These are phyloP conservation scores for Spiromastix sp. DNA, from an alignment of 2,329 filamentous ascomycete genomes.

Conservation along the genomic window DNA sequence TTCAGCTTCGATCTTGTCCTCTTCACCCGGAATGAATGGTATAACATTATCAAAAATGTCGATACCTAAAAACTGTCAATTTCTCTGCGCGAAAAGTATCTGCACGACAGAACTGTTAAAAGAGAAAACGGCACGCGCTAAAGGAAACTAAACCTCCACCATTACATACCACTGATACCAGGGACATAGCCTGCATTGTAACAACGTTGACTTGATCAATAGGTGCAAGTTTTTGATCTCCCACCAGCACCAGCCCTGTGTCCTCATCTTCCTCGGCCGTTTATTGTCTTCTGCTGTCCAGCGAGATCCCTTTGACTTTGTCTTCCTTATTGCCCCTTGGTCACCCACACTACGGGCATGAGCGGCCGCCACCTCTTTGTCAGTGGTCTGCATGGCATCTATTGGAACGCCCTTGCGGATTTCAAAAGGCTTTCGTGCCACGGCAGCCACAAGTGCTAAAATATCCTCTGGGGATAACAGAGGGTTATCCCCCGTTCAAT, in stretches of 20 bases:
- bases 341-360: background rate
- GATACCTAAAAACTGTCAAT: slow-evolving; percentile 9
- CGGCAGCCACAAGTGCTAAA: background rate
- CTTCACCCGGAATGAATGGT: slow-evolving; percentile 11
- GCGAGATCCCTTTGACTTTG: background rate
- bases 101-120: background rate
- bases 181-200: slow-evolving; percentile 11
- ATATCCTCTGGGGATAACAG: slow-evolving; percentile 2
- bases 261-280: slow-evolving; percentile 1
- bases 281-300: slow-evolving; percentile 1
- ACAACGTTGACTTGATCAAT: slow-evolving; percentile 9
- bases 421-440: background rate
- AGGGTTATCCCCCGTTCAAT: too few species aligned
- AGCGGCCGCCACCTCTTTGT: background rate
- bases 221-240: slow-evolving; percentile 11
- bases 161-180: slow-evolving; percentile 10
- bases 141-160: too few species aligned
- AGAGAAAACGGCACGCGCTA: too few species aligned
- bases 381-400: too few species aligned
- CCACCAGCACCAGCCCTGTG: slow-evolving; percentile 2
- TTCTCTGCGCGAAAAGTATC: slow-evolving; percentile 2
- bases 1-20: slow-evolving; percentile 10
- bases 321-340: background rate
- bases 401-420: too few species aligned
- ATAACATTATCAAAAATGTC: slow-evolving; percentile 12